Base-by-base conservation (phyloP, 495 filamentous ascomycete species). In the Tuber borchii region DNA sequence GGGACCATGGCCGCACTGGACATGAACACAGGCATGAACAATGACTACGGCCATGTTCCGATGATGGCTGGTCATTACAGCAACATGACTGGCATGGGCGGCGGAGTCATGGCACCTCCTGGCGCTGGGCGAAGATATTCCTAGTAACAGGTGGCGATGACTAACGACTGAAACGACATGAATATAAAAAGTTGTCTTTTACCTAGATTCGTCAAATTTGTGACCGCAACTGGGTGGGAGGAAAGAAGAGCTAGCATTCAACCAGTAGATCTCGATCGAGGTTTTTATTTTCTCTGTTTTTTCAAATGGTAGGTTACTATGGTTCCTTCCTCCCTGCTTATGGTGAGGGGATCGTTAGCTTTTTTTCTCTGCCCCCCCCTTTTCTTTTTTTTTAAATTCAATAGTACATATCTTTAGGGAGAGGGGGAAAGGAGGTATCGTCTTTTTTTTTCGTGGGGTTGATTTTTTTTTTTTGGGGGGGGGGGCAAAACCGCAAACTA, bases 1-100 rank as follows among this genome's bases (percentile, higher is more conserved):
- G 84, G 97, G 16, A 88, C 89, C 70, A 87, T 81, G 46, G 76
- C 78, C 45, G 71, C 81, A 22, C 74, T 73, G 22, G 79, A 71
- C 16, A 78, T 81, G 22, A 70, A 79, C 14, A 81, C 71, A 46
- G 71, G 72, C 46, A 79, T 79, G 77, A 71, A 72, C 37, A 73
- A 73, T 39, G 46, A 70, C 17, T 71, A 74, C 31, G 65, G 76
- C 39, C 78, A 79, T 69, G 78, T 79, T 42, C 78, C 78, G 31
- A 79, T 79, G 78, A 79, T 79, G 78, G 16, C 76, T 42, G 17
- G 70, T 10, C 78, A 79, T 45, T 79, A 79, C 46, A 72, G 78
- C 45, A 75, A 75, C n/a, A 74, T 61, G 42, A 75, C 77, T 72
- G 72, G 76, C 3, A 79, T 79, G 73, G 78, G 77, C 17, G 48